Evolutionary conservation across 2,329 filamentous ascomycete species (phyloP).

Genomic region (Ramularia endophylla): DNA sequence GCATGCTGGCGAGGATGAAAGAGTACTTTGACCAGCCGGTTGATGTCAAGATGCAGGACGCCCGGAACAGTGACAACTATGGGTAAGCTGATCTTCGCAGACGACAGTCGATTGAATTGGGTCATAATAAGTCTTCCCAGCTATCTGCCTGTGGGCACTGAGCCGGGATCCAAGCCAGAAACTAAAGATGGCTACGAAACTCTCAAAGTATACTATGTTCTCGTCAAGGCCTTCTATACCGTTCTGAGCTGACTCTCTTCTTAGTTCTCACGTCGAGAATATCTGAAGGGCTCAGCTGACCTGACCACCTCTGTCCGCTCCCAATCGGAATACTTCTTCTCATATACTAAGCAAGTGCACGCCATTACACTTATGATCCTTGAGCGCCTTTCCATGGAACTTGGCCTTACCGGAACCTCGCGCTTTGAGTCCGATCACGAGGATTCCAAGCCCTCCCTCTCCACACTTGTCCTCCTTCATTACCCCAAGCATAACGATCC

Average conservation of each 20-base stretch:
- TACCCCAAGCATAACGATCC: constrained; percentile 47
- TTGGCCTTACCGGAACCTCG: constrained; percentile 7
- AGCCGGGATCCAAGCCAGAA: not conserved
- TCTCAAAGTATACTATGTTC: constrained; percentile 3
- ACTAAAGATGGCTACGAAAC: constrained; percentile 12
- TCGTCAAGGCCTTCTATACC: not conserved
- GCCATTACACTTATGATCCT: not conserved
- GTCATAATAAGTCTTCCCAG: not conserved
- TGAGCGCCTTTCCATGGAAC: constrained; percentile 6
- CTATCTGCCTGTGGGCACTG: no score
- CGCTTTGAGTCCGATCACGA: constrained; percentile 37
- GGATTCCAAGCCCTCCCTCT: no score
- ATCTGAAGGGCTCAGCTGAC: constrained; percentile 1
- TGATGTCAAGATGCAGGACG: constrained; percentile 7
- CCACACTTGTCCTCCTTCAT: constrained; percentile 14
- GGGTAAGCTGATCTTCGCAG: constrained; percentile 1
- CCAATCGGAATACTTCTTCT: constrained; percentile 3
- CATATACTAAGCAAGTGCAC: constrained; percentile 8
- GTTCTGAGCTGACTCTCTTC: constrained; percentile 1
- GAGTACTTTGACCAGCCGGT: constrained; percentile 4
- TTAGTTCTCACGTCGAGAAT: no score
- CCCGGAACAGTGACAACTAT: constrained; percentile 5
- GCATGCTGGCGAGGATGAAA: constrained; percentile 2
- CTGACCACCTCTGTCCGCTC: constrained; percentile 4
- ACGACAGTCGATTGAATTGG: constrained; percentile 5